A percentile compares a stretch with the other conserved stretches of the same genome.
phyloP scores from a whole-genome alignment of 1,139 yeast species.

The Yamadazyma triangularis region DNA sequence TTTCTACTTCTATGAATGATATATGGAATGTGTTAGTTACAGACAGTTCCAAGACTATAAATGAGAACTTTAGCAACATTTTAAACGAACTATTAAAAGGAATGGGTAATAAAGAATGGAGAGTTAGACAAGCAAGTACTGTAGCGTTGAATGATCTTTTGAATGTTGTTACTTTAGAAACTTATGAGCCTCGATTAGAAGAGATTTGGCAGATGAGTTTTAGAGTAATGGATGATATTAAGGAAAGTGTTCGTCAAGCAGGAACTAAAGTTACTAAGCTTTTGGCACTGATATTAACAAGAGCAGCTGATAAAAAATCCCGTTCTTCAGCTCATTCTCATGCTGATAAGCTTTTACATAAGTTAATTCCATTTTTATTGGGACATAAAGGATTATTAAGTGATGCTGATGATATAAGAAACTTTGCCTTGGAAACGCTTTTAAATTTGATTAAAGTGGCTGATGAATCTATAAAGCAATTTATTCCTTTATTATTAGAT shows the following conservation, averaged over 20 bases:
- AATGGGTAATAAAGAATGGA: constrained; percentile 87
- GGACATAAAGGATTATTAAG: constrained; percentile 78
- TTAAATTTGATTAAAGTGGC: constrained; percentile 67
- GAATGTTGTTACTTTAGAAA: constrained; percentile 52
- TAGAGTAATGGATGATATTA: constrained; percentile 88
- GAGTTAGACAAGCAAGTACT: constrained; percentile 87
- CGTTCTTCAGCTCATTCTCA: constrained; percentile 26
- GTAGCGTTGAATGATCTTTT: constrained; percentile 69
- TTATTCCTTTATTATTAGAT: constrained; percentile 63
- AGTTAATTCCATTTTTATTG: constrained; percentile 72
- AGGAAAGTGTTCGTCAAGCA: constrained; percentile 85
- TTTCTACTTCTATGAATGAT: constrained; percentile 78
- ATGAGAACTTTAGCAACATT: constrained; percentile 53
- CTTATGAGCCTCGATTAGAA: constrained; percentile 52
- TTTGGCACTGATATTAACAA: constrained; percentile 60
- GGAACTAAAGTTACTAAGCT: constrained; percentile 67
- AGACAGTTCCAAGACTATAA: constrained; percentile 55
- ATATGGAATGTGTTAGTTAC: constrained; percentile 76
- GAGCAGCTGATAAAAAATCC: constrained; percentile 18
- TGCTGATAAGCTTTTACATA: constrained; percentile 40
- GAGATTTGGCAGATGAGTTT: constrained; percentile 86
- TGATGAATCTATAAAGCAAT: constrained; percentile 55
- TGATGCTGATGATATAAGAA: constrained; percentile 81
- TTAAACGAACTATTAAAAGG: constrained; percentile 60
- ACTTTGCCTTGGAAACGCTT: constrained; percentile 71